phyloP scores from a whole-genome alignment of 139 green algal species.

The Tetraselmis striata region DNA sequence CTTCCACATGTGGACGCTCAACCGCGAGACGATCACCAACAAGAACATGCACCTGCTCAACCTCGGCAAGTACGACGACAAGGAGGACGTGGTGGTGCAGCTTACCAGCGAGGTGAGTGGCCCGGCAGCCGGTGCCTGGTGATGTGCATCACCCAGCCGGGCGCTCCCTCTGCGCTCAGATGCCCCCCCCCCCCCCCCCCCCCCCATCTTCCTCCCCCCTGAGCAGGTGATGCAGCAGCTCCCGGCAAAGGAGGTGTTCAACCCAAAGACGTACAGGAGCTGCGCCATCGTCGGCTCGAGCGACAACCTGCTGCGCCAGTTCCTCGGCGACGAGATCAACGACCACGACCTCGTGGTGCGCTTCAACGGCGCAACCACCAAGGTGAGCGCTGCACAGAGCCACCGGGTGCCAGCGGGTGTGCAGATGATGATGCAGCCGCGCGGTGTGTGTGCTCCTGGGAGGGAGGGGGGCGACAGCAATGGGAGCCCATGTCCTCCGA shows the following conservation, averaged over 20 bases:
- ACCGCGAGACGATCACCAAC: constrained; percentile 8
- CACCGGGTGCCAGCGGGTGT: too few relatives aligned
- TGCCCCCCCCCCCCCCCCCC: too few relatives aligned
- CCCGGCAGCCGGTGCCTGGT: neutral
- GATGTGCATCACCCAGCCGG: too few relatives aligned
- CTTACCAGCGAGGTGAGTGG: constrained; percentile 3
- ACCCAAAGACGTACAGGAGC: constrained; percentile 1
- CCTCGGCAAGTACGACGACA: constrained; percentile 8
- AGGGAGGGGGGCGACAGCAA: too few relatives aligned
- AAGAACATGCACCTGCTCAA: constrained; percentile 1
- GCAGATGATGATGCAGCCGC: too few relatives aligned
- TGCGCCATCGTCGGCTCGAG: constrained; percentile 14
- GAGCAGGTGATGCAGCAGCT: constrained; percentile 5
- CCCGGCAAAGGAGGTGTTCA: neutral
- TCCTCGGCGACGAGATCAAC: constrained; percentile 10
- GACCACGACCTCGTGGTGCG: constrained; percentile 18
- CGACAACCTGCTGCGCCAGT: constrained; percentile 14
- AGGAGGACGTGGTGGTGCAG: neutral
- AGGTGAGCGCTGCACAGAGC: too few relatives aligned
- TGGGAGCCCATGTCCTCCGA: too few relatives aligned
- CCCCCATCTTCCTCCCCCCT: too few relatives aligned
- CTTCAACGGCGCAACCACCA: constrained; percentile 12
- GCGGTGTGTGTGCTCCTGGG: too few relatives aligned
- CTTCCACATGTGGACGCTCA: constrained; percentile 12
- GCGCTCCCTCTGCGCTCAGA: too few relatives aligned